Evolutionary conservation across 2,329 filamentous ascomycete genomes (phyloP), one percentile per base, ranked within the genome.

Genomic region (Xylaria polymorpha): DNA sequence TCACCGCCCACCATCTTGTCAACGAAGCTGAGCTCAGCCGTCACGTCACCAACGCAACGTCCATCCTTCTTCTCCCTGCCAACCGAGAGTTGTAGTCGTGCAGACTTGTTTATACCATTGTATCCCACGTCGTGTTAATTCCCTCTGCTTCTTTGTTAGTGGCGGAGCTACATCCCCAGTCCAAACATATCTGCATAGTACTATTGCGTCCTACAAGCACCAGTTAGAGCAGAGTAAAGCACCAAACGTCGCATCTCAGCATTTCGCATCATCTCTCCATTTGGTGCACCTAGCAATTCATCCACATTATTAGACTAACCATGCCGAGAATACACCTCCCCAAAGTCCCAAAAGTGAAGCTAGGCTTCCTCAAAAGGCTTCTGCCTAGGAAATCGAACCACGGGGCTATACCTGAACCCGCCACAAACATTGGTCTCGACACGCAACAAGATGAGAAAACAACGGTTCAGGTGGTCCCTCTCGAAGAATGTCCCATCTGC

Each of bases 401-500:
- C 20, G 46, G 58, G 32, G 25, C 57, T 14, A 46, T 58, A 55
- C 48, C 66, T 10, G 46, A 69, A 12, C 39, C 61, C 43, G 53
- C 44, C n/a, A 25, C 41, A 29, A 66, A 64, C 39, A 61, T 50
- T 20, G 25, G 43, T 15, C 50, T 60, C 22, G 61, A 67, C 48
- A 73, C 75, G 65, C 68, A 63, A 25, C 32, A 61, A 5, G 60
- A 61, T 22, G 66, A 73, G 60, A 64, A 66, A 37, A 22, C 61
- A 64, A 39, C 22, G 9, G 44, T 55, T 4, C 48, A 25, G 14
- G 62, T 61, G 29, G 39, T 35, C 0, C 76, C 67, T 1, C 73
- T 72, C 8, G 78, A 79, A 59, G 76, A 77, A 50, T 85, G 83
- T 62, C 79, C 80, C 55, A 84, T 85, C 71, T 85, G 83, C 72